Evolutionary conservation across 2,329 filamentous ascomycete genomes (phyloP).

Genomic region (Cladosporium colombiae): DNA sequence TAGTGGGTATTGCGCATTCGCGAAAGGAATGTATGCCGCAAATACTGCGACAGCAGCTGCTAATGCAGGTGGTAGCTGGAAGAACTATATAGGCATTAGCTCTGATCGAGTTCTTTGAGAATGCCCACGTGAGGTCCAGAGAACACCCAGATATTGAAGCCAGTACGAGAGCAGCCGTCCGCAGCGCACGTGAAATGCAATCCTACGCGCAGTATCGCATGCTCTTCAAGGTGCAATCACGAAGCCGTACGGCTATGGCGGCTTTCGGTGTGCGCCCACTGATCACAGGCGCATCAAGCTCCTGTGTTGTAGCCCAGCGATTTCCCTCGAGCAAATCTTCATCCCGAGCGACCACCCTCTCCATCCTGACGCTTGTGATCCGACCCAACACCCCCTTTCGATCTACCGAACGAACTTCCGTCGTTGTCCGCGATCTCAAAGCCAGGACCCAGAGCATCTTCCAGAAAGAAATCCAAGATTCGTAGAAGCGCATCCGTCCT

Average conservation of each 20-base stretch:
- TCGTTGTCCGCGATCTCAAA: background rate
- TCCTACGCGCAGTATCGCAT: background rate
- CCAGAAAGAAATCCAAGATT: background rate
- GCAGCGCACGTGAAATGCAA: background rate
- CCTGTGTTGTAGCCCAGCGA: background rate
- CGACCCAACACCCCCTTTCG: background rate
- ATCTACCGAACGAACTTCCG: background rate
- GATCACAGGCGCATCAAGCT: background rate
- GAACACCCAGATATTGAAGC: background rate
- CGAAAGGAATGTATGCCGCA: slow-evolving; percentile 17
- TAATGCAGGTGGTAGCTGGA: slow-evolving; percentile 31
- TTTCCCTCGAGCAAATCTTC: background rate
- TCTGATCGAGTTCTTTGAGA: background rate
- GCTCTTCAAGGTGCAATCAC: background rate
- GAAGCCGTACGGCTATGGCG: background rate
- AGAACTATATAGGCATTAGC: slow-evolving; percentile 10
- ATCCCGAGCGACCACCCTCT: background rate
- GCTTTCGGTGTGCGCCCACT: background rate
- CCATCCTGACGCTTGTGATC: background rate
- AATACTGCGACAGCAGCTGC: slow-evolving; percentile 29
- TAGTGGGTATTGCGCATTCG: slow-evolving; percentile 43
- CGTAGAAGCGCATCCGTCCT: background rate
- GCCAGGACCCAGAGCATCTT: background rate
- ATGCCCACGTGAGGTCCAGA: background rate
- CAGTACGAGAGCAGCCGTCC: background rate